Base-by-base conservation (phyloP, 352 stramenopile genomes). In the Phytophthora pseudosyringae region DNA sequence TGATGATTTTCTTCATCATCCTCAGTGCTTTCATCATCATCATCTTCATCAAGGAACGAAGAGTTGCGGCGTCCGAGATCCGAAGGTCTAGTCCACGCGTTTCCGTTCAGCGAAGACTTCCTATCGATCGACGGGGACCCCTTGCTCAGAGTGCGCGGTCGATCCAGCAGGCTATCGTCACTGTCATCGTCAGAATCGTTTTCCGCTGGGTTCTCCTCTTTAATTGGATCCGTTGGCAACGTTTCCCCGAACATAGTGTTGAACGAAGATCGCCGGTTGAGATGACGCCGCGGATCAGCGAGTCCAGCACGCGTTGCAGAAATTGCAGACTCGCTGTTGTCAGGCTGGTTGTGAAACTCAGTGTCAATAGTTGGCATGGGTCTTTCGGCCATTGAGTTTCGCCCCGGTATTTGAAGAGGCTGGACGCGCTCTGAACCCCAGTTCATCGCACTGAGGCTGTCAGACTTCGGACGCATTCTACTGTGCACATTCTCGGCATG, bases 261-360 rank as follows among this genome's bases (percentile, higher is more conserved):
- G 39, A 93, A 80, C 1, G 82, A 93, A 41, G 73, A 62, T 31
- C 82, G 70, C 15, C 81, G 76, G n/a, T 89, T 80, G 31, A 93
- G 62, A 51, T 93, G 88, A 11, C 84, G 77, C 47, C 84, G 67
- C 25, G 80, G 78, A 11, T 93, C 81, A 36, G 80, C 66, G 26
- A 85, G 16, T 15, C 56, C 53, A 50, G 70, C 67, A 36, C 73
- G 75, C 40, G 67, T 68, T 8, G 53, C 59, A 41, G 74, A 54
- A 12, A 64, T 48, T 12, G 66, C 46, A 12, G 38, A 61, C 13
- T 61, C 50, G 25, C 58, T 69, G 16, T 65, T 69, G 16, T 72
- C 63, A 16, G 35, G 52, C 16, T 69, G 46, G 26, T 28, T 62
- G n/a, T 49, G 54, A 15, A 59, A 44, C 25, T 60, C 70, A 16